Conservation (phyloP, 2,329 filamentous ascomycete genomes). For the Paecilomyces sp. region DNA sequence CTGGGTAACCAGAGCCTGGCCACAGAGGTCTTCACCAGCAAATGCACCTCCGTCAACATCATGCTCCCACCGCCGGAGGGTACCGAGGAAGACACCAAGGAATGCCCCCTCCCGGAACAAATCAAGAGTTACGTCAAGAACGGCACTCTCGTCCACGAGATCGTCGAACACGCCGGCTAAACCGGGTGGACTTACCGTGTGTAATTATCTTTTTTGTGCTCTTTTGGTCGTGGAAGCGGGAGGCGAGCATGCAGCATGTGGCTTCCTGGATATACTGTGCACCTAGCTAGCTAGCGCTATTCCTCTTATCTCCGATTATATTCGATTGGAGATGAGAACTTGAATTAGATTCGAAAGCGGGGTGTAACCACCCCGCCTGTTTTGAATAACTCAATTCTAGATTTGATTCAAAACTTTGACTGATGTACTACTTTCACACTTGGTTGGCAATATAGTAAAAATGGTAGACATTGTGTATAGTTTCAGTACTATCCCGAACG, state of each 20-base stretch:
- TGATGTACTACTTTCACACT: too few relatives aligned
- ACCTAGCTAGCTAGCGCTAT: background rate
- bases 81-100: constrained; percentile 72
- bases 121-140: constrained; percentile 73
- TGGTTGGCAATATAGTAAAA: too few relatives aligned
- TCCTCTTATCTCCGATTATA: background rate
- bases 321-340: too few relatives aligned
- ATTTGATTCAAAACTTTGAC: too few relatives aligned
- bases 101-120: constrained; percentile 83
- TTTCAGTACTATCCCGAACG: too few relatives aligned
- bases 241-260: background rate
- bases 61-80: constrained; percentile 64
- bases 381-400: too few relatives aligned
- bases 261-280: constrained; percentile 3
- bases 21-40: constrained; percentile 84
- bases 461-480: too few relatives aligned
- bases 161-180: constrained; percentile 85
- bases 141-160: constrained; percentile 78
- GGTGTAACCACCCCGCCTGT: too few relatives aligned
- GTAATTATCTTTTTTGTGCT: background rate
- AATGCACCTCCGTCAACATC: constrained; percentile 79
- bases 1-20: constrained; percentile 69
- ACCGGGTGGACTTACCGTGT: background rate
- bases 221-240: background rate
- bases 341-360: too few relatives aligned